Percentiles rank a stretch among this genome's conserved stretches.
These are phyloP conservation scores for Chytriomyces sp. DNA, from an alignment of 192 early-diverging fungal species.

Conservation along the genomic window DNA sequence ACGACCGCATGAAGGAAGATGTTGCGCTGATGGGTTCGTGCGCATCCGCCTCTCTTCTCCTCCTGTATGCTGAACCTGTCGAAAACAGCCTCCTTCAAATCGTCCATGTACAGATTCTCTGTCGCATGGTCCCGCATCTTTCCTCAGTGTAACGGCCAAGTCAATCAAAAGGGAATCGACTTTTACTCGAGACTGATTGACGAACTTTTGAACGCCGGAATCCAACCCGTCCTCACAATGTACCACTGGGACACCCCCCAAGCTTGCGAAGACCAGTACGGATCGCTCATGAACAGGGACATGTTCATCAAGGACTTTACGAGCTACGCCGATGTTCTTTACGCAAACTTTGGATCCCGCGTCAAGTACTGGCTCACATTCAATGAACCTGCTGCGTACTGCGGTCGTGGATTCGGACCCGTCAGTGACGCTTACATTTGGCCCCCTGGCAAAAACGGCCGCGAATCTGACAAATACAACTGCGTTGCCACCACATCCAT, in stretches of 20 bases:
- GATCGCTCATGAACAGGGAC: constrained; percentile 35
- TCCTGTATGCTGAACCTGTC: background rate
- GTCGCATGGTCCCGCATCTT: constrained; percentile 56
- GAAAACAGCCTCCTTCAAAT: constrained; percentile 13
- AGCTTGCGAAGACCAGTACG: constrained; percentile 42
- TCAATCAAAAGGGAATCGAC: constrained; percentile 48
- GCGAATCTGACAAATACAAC: background rate
- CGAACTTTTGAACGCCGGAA: constrained; percentile 43
- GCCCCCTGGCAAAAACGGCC: background rate
- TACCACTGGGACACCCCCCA: constrained; percentile 55
- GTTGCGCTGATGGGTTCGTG: constrained; percentile 43
- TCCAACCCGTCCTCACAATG: constrained; percentile 45
- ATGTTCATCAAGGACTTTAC: constrained; percentile 45
- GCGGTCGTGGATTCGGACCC: constrained; percentile 28
- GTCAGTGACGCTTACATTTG: constrained; percentile 6
- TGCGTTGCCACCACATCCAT: constrained; percentile 34
- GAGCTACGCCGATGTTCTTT: constrained; percentile 43
- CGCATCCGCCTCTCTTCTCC: constrained; percentile 36
- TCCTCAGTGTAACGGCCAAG: constrained; percentile 30
- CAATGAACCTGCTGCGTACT: constrained; percentile 47
- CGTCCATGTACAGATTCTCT: constrained; percentile 49
- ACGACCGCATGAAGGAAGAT: constrained; percentile 41
- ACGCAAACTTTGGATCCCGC: constrained; percentile 48
- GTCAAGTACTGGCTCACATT: constrained; percentile 57
- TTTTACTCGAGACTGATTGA: constrained; percentile 54